A percentile compares a stretch with the other conserved stretches of the same genome.
Evolutionary conservation across 1,139 yeast species (phyloP).

Genomic region (Candida sp.): DNA sequence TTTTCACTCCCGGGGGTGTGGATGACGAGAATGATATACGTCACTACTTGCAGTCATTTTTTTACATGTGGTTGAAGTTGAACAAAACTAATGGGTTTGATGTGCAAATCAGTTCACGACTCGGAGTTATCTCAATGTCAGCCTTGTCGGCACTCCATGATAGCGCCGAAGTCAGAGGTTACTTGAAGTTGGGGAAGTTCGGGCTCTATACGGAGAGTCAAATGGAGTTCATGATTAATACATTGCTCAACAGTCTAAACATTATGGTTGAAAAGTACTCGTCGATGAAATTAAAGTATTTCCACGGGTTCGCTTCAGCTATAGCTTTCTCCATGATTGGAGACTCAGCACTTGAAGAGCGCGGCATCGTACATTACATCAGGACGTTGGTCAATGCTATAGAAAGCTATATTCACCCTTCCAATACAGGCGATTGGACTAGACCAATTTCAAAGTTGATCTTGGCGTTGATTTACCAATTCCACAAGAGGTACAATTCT

Average conservation of each 20-base stretch:
- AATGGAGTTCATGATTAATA: conserved; percentile 58
- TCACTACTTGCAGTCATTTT: conserved; percentile 65
- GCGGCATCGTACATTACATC: conserved; percentile 58
- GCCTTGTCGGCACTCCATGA: conserved; percentile 39
- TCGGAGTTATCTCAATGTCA: conserved; percentile 65
- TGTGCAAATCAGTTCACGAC: conserved; percentile 64
- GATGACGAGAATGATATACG: conserved; percentile 45
- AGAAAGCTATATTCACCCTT: conserved; percentile 91
- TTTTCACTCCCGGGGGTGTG: conserved; percentile 25
- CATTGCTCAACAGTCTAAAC: conserved; percentile 56
- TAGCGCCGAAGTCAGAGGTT: conserved; percentile 19
- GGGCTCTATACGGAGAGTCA: conserved; percentile 74
- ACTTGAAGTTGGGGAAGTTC: conserved; percentile 30
- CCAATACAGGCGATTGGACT: conserved; percentile 89
- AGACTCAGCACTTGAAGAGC: conserved; percentile 35
- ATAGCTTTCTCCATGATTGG: conserved; percentile 71
- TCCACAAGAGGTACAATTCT: conserved; percentile 58
- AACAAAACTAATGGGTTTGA: conserved; percentile 65
- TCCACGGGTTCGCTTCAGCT: conserved; percentile 64
- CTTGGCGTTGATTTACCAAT: conserved; percentile 56
- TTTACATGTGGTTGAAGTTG: conserved; percentile 75
- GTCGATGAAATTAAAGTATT: conserved; percentile 45
- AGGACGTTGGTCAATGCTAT: conserved; percentile 66
- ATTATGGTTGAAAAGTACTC: conserved; percentile 45
- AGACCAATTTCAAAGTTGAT: conserved; percentile 67